Evolutionary conservation across 106 monocot species (phyloP), one percentile per base, ranked within the genome.

Genomic region (Allium fistulosum): DNA sequence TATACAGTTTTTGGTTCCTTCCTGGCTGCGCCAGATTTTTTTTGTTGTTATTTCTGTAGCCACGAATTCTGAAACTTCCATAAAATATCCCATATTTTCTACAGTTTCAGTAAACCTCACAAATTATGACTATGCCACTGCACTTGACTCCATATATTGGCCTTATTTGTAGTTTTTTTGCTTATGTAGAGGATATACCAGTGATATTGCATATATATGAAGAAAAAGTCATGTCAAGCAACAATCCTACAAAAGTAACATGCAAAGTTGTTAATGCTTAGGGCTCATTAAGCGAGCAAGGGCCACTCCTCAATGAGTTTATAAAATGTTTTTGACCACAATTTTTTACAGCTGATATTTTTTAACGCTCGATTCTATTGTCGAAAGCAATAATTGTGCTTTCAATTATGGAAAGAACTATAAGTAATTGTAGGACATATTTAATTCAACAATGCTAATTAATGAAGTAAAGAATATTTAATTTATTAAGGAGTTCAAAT

Each of bases 261-360:
- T 96, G 92, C 60, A 96, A 75, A 18, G 96, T 96, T 75, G 86
- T 81, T 76, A 82, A 96, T 80, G 91, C 92, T 61, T 91, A 81
- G 59, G 74, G 91, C 58, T 81, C 67, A 55, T 86, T 8, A 96
- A 92, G 82, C 91, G 96, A n/a, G 77, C 83, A 75, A 85, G 83
- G 22, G 86, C 80, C 69, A 59, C 72, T 73, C 96, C 96, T 77
- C 88, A 91, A 91, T 96, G 83, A 81, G 83, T 84, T 76, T 14
- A 61, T 11, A 56, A 17, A 56, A 17, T 57, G 8, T n/a, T n/a
- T n/a, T n/a, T n/a, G n/a, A n/a, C n/a, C n/a, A n/a, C n/a, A n/a
- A 6, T 75, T 50, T 11, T 6, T 50, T 8, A n/a, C n/a, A n/a
- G n/a, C 26, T 66, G 37, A 26, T 11, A 7, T 10, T 66, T 17